Percentiles rank a stretch among this genome's conserved stretches.
These are phyloP conservation scores for Chloroidium sp. DNA, from an alignment of 163 green algal species.

Conservation along the genomic window DNA sequence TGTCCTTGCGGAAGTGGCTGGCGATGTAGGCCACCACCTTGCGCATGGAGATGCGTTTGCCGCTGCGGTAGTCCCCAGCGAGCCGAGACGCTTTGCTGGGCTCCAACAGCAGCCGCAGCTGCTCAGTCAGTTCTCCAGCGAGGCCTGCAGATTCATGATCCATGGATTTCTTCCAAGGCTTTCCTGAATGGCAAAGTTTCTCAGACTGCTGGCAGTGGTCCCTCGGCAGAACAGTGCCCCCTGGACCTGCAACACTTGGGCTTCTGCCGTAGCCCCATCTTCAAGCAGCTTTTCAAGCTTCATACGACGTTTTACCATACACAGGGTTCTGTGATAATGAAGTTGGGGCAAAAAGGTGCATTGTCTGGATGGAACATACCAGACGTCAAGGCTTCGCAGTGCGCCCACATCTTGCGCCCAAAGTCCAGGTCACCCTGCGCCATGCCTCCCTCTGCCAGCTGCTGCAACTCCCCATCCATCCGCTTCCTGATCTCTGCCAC, in stretches of 20 bases:
- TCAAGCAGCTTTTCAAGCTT: too few species aligned
- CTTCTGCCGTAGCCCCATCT: too few species aligned
- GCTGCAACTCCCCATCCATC: conserved; percentile 44
- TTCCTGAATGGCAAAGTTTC: neutral
- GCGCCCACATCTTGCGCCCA: conserved; percentile 46
- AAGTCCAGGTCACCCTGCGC: neutral
- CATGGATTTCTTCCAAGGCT: neutral
- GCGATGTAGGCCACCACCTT: conserved; percentile 97
- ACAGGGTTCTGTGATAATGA: too few species aligned
- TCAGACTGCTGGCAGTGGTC: neutral
- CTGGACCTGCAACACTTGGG: too few species aligned
- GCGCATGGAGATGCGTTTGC: conserved; percentile 98
- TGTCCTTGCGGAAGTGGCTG: conserved; percentile 91
- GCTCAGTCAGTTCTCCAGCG: conserved; percentile 84
- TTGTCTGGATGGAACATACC: conserved; percentile 11
- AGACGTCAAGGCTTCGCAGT: conserved; percentile 68
- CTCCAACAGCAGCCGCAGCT: conserved; percentile 93
- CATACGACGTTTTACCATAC: too few species aligned
- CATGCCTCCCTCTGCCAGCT: conserved; percentile 1
- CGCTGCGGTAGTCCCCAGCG: conserved; percentile 87
- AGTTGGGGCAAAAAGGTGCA: too few species aligned
- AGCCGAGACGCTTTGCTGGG: conserved; percentile 82
- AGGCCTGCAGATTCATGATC: conserved; percentile 15
- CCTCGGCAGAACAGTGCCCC: too few species aligned
- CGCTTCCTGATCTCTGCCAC: conserved; percentile 28